These are phyloP conservation scores for Hyparrhenia diplandra DNA, from an alignment of 176 grass and related monocot genomes.

Conservation along the genomic window DNA sequence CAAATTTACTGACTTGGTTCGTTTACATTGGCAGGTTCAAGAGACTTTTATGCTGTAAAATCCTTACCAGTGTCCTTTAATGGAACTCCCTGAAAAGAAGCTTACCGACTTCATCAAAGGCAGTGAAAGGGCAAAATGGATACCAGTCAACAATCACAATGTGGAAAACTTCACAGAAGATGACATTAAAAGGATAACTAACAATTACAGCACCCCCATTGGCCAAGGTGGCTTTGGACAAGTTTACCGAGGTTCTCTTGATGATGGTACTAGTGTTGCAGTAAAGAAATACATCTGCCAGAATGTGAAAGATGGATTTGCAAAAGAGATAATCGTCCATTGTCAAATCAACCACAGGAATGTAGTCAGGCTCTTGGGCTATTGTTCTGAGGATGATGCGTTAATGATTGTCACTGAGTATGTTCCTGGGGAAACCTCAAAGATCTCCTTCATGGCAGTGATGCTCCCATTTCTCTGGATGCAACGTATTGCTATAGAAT, in stretches of 20 bases:
- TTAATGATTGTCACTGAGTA: neutral
- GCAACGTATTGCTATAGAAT: neutral
- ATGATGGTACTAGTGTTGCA: neutral
- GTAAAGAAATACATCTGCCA: neutral
- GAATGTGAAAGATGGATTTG: neutral
- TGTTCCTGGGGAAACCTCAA: neutral
- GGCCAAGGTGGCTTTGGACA: conserved; percentile 10
- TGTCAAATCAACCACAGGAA: conserved; percentile 3
- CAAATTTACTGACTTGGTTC: too few species aligned
- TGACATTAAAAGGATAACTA: too few species aligned
- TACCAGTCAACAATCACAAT: neutral
- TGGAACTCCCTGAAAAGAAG: neutral
- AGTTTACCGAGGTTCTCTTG: neutral
- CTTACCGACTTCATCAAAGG: neutral
- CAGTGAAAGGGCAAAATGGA: neutral
- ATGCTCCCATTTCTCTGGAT: neutral
- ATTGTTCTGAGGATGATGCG: neutral
- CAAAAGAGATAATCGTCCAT: neutral
- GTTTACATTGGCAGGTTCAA: too few species aligned
- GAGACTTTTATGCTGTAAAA: too few species aligned
- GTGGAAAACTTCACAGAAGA: too few species aligned
- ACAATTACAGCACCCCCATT: neutral
- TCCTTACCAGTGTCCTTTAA: too few species aligned
- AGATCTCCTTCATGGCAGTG: neutral
- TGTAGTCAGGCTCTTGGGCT: conserved; percentile 1